These are phyloP conservation scores for Colletotrichum truncatum DNA, from an alignment of 2,329 filamentous ascomycete genomes.

Conservation along the genomic window DNA sequence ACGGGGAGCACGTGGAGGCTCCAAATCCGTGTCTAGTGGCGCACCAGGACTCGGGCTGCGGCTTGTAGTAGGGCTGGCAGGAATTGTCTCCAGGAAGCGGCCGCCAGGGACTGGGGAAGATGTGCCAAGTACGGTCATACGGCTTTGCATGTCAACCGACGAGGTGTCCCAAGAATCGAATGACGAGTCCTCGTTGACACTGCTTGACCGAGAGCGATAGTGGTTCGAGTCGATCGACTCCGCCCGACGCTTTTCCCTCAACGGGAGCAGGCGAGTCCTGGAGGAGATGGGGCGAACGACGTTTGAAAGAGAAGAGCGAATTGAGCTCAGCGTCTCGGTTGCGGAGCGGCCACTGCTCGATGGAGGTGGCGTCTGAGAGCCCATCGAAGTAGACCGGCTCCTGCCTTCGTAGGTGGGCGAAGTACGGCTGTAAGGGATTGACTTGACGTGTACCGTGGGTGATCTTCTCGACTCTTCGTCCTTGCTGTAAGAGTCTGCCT, in stretches of 20 bases:
- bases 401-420: conserved; percentile 35
- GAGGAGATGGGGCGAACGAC: conserved; percentile 65
- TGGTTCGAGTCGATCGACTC: conserved; percentile 58
- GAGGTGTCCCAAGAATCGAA: conserved; percentile 83
- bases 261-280: conserved; percentile 61
- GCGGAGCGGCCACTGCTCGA: conserved; percentile 56
- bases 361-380: conserved; percentile 51
- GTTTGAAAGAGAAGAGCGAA: conserved; percentile 58
- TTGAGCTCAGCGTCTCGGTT: conserved; percentile 55
- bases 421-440: conserved; percentile 61
- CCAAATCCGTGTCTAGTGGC: conserved; percentile 59
- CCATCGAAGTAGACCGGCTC: conserved; percentile 41
- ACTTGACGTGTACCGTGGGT: conserved; percentile 54
- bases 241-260: conserved; percentile 51
- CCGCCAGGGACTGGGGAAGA: conserved; percentile 55
- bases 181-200: conserved; percentile 61
- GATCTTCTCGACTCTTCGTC: conserved; percentile 43
- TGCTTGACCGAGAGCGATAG: conserved; percentile 44
- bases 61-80: conserved; percentile 70
- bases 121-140: conserved; percentile 64
- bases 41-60: conserved; percentile 71
- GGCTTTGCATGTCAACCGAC: conserved; percentile 68
- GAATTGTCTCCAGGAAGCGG: conserved; percentile 76
- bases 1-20: conserved; percentile 53
- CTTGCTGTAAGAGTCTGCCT: conserved; percentile 39